Conservation (phyloP, 192 early-diverging fungal species). For the Allomyces javanicus region DNA sequence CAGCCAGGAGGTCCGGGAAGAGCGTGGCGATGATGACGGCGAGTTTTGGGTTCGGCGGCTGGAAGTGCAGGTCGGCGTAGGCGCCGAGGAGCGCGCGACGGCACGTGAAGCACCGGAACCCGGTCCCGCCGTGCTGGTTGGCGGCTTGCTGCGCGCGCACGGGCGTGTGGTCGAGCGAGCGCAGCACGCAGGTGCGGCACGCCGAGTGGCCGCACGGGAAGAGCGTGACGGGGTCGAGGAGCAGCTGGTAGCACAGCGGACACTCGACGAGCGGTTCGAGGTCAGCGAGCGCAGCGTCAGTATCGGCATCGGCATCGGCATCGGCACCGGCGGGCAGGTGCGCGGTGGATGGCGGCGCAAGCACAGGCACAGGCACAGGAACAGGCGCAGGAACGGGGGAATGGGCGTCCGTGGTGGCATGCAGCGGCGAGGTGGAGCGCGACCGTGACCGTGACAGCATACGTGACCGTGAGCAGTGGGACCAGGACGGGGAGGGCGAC, state of each 20-base stretch:
- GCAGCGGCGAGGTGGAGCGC: no score
- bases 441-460: no score
- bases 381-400: no score
- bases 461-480: no score
- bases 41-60: not conserved
- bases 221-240: conserved; percentile 31
- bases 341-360: not conserved
- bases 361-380: no score
- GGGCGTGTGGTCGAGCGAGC: conserved; percentile 26
- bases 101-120: not conserved
- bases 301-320: no score
- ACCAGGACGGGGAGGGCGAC: no score
- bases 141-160: not conserved
- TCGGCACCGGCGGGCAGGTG: not conserved
- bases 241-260: conserved; percentile 27
- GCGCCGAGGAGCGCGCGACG: not conserved
- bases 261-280: conserved; percentile 22
- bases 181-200: conserved; percentile 36
- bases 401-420: no score
- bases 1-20: not conserved
- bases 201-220: conserved; percentile 47
- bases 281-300: not conserved
- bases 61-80: not conserved
- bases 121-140: not conserved
- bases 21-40: not conserved